Conservation (phyloP, 495 filamentous ascomycete genomes). For the Aspergillus cristatus region DNA sequence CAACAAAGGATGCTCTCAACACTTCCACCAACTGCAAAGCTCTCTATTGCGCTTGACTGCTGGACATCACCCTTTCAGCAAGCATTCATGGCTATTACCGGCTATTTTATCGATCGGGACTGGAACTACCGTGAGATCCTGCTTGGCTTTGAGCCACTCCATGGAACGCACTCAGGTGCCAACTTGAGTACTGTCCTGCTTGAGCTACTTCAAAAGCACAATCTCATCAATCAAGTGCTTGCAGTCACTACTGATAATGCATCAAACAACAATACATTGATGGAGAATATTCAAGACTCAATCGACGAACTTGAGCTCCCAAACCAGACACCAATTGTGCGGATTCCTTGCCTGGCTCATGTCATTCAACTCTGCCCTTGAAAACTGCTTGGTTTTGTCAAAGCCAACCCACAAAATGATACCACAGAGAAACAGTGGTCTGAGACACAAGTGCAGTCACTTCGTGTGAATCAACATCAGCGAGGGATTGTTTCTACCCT, state of each 20-base stretch:
- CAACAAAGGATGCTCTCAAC: slow-evolving; percentile 3
- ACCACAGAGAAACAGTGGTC: slow-evolving; percentile 4
- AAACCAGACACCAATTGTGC: neutral
- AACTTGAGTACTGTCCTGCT: slow-evolving; percentile 10
- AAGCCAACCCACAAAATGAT: slow-evolving; percentile 8
- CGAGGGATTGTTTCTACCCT: slow-evolving; percentile 7
- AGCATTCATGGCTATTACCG: slow-evolving; percentile 14
- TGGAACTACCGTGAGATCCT: slow-evolving; percentile 14
- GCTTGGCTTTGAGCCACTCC: slow-evolving; percentile 13
- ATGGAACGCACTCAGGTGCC: slow-evolving; percentile 2
- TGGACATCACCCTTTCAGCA: slow-evolving; percentile 9
- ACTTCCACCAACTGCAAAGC: slow-evolving; percentile 3
- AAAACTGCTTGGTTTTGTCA: slow-evolving; percentile 9
- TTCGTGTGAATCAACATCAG: neutral
- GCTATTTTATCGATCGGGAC: slow-evolving; percentile 12
- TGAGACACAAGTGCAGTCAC: neutral
- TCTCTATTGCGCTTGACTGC: slow-evolving; percentile 10
- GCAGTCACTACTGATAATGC: slow-evolving; percentile 13
- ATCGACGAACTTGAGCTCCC: slow-evolving; percentile 1
- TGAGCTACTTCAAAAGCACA: slow-evolving; percentile 5
- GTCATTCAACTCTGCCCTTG: slow-evolving; percentile 15
- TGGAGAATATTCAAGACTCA: slow-evolving; percentile 5
- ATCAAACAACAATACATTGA: slow-evolving; percentile 13
- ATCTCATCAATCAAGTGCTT: slow-evolving; percentile 7
- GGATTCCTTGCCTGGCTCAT: slow-evolving; percentile 8